Base-by-base conservation (phyloP, 179 eudicot species). In the Dionaea muscipula region DNA sequence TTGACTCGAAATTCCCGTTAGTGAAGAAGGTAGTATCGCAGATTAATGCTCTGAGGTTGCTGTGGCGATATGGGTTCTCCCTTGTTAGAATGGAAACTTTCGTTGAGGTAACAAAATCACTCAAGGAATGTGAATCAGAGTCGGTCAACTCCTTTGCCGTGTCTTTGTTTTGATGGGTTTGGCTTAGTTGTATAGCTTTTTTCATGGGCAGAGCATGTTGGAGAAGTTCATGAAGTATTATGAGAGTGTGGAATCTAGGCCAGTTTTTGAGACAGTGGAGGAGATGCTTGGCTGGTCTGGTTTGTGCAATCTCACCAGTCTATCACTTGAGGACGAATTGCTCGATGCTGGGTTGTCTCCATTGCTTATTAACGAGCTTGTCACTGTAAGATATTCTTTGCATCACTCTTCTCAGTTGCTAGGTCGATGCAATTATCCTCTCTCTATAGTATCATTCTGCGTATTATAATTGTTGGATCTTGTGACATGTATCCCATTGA, bases 211-310 rank as follows among this genome's bases (percentile, higher is more conserved):
- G 94, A 68, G 26, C 46, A 67, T 68, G 5, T 53, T 83, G 43
- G 48, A 62, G 63, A 75, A 68, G 3, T 90, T 90, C 78, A 44
- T 83, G 72, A 86, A 71, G 74, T 86, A 74, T 59, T 90, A 90
- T 50, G 81, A 80, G 64, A 71, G 67, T 50, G 43, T 47, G 38
- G 84, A 74, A 43, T 70, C 76, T 2, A 73, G 97, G 56, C 97
- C 97, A 9, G 76, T 86, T 47, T 90, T 90, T 69, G 78, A 71
- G 65, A 76, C 66, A 24, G 94, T 82, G 47, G 94, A 86, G 68
- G 86, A 73, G 36, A 90, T 86, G 97, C 93, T 90, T 26, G 67
- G 72, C 36, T 90, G 97, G 97, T 77, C 97, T 1, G 87, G 86
- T 45, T 70, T 90, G 62, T 70, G 76, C 68, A 68, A 86, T 61